Evolutionary conservation across 1,284 basidiomycete species (phyloP), one percentile per base, ranked within the genome.

Genomic region (Cryptococcus sp.): DNA sequence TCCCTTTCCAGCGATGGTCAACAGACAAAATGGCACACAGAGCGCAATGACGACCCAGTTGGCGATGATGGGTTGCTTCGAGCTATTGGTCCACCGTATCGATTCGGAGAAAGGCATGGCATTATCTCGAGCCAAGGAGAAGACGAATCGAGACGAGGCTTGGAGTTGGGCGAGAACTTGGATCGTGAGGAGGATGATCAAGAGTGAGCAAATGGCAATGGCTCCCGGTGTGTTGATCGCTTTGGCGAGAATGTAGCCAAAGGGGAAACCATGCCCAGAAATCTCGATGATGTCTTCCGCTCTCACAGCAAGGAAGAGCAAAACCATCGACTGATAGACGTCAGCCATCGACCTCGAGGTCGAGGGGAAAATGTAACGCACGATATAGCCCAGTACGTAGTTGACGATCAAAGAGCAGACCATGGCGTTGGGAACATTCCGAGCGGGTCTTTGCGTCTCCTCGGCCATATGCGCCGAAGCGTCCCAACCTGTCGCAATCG

Each of bases 401-500:
- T 66, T 66, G 9, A 58, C 35, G 12, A 64, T 48, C 31, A 71
- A 58, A 2, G 65, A 58, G 18, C 48, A 52, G 5, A 60, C 53
- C 70, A 72, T 73, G 4, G 70, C 71, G 23, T 68, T 67, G 10
- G 71, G 71, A 2, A 73, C 71, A 45, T 67, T 68, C 47, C 71
- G 51, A 18, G 67, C 66, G 2, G 71, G 71, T 48, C 69, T 68
- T 40, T 69, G 65, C 16, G 71, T 73, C 45, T 73, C 71, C 48
- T 73, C 71, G 2, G 70, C 68, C 58, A 73, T 68, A 52, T 68
- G 68, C 2, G 65, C 66, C n/a, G 65, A 65, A 11, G 63, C 65
- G 47, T 67, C 65, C 51, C 59, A 58, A 12, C 71, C 71, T 35
- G 58, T 65, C 0, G 71, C 70, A 23, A 73, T 67, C 1, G 65